Conservation (phyloP, 768 basidiomycete species). For the Galerina marginata region DNA sequence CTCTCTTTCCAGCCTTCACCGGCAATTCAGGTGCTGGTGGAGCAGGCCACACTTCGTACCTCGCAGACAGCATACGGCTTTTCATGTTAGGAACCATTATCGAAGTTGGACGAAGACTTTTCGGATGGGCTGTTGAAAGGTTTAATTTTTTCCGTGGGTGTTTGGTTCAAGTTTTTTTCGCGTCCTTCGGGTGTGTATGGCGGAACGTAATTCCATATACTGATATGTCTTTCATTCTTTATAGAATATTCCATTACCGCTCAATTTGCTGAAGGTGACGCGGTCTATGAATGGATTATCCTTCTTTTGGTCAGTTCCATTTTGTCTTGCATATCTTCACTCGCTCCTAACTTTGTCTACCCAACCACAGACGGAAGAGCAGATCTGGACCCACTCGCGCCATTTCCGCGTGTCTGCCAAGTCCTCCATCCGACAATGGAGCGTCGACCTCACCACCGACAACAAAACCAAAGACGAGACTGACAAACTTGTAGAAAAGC, state of each 20-base stretch:
- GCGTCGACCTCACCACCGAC: slow-evolving; percentile 31
- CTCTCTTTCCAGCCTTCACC: slow-evolving; percentile 23
- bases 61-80: slow-evolving; percentile 26
- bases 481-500: slow-evolving; percentile 36
- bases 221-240: neutral
- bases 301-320: slow-evolving; percentile 38
- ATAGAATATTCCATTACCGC: slow-evolving; percentile 44
- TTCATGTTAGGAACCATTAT: slow-evolving; percentile 40
- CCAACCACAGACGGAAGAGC: slow-evolving; percentile 40
- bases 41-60: slow-evolving; percentile 3
- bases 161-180: neutral
- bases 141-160: slow-evolving; percentile 32
- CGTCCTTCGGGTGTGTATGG: too few relatives aligned
- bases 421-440: slow-evolving; percentile 44
- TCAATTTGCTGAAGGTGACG: slow-evolving; percentile 43
- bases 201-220: neutral
- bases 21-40: neutral
- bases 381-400: slow-evolving; percentile 45
- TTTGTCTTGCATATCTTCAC: neutral
- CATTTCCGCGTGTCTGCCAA: slow-evolving; percentile 45
- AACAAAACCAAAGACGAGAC: slow-evolving; percentile 4
- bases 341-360: neutral
- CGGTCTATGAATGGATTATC: slow-evolving; percentile 47
- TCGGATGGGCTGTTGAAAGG: slow-evolving; percentile 39
- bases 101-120: slow-evolving; percentile 42